A percentile compares a stretch with the other conserved stretches of the same genome.
phyloP scores from a whole-genome alignment of 306 rosid species.

The Benincasa hispida region DNA sequence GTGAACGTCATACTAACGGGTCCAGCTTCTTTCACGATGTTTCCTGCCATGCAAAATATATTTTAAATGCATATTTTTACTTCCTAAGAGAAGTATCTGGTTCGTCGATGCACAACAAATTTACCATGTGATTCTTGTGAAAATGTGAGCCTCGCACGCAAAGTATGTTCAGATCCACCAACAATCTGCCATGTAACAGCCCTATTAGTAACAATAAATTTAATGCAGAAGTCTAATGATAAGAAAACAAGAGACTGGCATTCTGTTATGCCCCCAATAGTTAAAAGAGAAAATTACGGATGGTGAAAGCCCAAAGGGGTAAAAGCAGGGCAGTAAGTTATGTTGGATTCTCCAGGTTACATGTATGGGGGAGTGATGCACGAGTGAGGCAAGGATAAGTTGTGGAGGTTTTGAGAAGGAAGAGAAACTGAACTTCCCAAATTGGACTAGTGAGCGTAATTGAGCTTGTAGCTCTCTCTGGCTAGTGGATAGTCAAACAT shows the following conservation, averaged over 20 bases:
- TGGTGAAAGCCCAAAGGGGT: neutral
- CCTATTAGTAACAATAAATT: slow-evolving; percentile 8
- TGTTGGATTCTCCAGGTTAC: neutral
- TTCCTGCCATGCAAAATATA: slow-evolving; percentile 40
- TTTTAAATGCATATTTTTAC: neutral
- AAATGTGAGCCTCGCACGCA: slow-evolving; percentile 73
- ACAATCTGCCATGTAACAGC: slow-evolving; percentile 44
- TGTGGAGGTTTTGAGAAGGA: neutral
- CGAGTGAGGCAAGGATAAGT: neutral
- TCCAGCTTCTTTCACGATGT: slow-evolving; percentile 85
- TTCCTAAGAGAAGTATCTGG: neutral
- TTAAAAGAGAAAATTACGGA: neutral
- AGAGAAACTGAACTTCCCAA: neutral
- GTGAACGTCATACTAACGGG: slow-evolving; percentile 93
- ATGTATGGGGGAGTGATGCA: neutral
- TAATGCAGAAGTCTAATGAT: slow-evolving; percentile 2
- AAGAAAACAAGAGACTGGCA: neutral
- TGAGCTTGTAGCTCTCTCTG: neutral
- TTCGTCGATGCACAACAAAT: neutral
- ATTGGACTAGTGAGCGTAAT: neutral
- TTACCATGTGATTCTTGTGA: slow-evolving; percentile 75
- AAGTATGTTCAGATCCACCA: slow-evolving; percentile 92
- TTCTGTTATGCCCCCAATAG: neutral
- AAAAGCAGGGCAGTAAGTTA: neutral
- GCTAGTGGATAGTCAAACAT: neutral